A percentile compares a stretch with the other conserved stretches of the same genome.
Conservation (phyloP, 2,329 filamentous ascomycete species). For the Aureobasidium sp. region DNA sequence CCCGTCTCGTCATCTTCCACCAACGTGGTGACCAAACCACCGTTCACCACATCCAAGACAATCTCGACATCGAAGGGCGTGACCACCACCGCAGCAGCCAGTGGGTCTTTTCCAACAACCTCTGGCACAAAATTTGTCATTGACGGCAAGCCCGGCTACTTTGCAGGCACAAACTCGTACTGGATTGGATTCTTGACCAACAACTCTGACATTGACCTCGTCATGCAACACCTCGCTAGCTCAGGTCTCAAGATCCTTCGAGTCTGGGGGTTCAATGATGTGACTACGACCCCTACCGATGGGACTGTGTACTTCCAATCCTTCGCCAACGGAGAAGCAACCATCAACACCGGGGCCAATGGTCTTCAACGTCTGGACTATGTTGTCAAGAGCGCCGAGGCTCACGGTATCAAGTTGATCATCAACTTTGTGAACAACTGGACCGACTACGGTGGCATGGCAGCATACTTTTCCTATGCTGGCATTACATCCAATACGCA, state of each 20-base stretch:
- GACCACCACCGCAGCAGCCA: conserved; percentile 9
- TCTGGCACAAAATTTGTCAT: conserved; percentile 41
- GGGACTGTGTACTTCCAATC: conserved; percentile 50
- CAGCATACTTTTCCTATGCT: conserved; percentile 62
- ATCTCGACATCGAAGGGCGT: conserved; percentile 9
- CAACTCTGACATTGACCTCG: conserved; percentile 61
- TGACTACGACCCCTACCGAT: conserved; percentile 45
- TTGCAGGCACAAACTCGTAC: conserved; percentile 62
- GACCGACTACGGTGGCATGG: conserved; percentile 67
- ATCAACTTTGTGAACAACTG: conserved; percentile 76
- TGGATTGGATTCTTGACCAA: conserved; percentile 61
- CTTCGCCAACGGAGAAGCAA: conserved; percentile 55
- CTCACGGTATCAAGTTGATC: conserved; percentile 68
- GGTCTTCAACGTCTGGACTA: conserved; percentile 72
- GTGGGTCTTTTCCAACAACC: conserved; percentile 23
- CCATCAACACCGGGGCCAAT: conserved; percentile 69
- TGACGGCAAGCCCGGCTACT: conserved; percentile 53
- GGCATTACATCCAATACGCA: conserved; percentile 54
- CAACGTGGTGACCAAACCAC: conserved; percentile 8
- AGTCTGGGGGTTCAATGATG: conserved; percentile 71
- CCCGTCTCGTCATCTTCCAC: background rate
- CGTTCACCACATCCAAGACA: conserved; percentile 7
- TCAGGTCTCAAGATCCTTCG: conserved; percentile 57
- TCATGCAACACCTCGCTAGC: conserved; percentile 5
- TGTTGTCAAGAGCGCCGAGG: conserved; percentile 67